Evolutionary conservation across 1,139 yeast species (phyloP), one percentile per base, ranked within the genome.

Genomic region (Taphrina sp.): DNA sequence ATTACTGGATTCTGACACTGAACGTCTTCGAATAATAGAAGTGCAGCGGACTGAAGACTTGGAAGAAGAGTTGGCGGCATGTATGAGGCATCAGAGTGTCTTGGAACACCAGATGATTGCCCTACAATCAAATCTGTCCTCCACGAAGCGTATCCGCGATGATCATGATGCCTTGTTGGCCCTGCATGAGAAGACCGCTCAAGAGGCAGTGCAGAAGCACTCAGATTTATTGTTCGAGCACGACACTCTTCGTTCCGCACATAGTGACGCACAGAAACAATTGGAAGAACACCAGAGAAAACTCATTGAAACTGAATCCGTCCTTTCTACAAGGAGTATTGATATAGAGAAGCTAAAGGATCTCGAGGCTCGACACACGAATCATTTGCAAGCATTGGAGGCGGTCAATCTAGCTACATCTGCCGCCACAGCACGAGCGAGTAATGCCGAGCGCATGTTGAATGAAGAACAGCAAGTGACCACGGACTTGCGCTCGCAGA

Each of bases 11-110:
- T 31, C 42, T n/a, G 58, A 58, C 10, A 46, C 24, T 12, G 54
- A 52, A 20, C 19, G 29, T 2, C 31, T 47, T 23, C 23, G 47
- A 7, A 19, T 36, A 10, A 34, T 57, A 0, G 61, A 52, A 24
- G 47, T 33, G 14, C 55, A 43, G 16, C 52, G 59, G 5, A 38
- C 29, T 16, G 20, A 39, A 29, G 62, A 61, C 14, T 39, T 61
- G 22, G 61, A 59, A 16, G 45, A 52, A 24, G 34, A 53, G 22
- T 53, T 61, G 38, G 57, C 44, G 33, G 58, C 24, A 20, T 35
- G 43, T 12, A 24, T 43, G 12, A 19, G 35, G 17, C 28, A 43
- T 12, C 28, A 35, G n/a, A 23, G 38, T 3, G 42, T 33, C 19
- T 22, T 45, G 12, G 46, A 44, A 16, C 46, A 49, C n/a, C 49